Conservation (phyloP, 2,329 filamentous ascomycete genomes). For the Monilinia vaccinii-corymbosi region DNA sequence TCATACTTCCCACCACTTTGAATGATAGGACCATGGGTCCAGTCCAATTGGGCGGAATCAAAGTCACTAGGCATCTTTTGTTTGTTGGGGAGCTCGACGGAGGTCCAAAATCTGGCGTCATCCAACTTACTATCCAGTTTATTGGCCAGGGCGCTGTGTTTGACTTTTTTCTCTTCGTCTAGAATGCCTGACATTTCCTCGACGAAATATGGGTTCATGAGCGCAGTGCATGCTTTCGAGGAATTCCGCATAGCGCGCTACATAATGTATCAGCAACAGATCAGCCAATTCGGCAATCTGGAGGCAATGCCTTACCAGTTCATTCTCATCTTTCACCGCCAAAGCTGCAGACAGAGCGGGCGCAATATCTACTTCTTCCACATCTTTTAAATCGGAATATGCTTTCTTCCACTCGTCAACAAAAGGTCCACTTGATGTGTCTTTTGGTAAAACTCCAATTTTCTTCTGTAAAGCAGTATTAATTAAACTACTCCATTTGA, state of each 20-base stretch:
- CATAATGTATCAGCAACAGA: conserved; percentile 4
- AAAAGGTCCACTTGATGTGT: conserved; percentile 77
- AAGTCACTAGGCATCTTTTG: conserved; percentile 79
- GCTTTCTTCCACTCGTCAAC: conserved; percentile 92
- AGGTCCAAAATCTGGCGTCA: conserved; percentile 88
- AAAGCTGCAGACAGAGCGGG: conserved; percentile 71
- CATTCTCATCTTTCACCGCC: conserved; percentile 88
- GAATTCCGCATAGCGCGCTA: conserved; percentile 86
- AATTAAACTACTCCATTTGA: conserved; percentile 9
- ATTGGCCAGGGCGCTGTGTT: conserved; percentile 75
- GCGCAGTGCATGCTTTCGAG: conserved; percentile 83
- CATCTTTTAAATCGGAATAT: conserved; percentile 69
- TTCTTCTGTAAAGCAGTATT: conserved; percentile 55
- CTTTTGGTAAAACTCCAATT: conserved; percentile 78
- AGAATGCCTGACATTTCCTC: conserved; percentile 97
- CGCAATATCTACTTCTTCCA: conserved; percentile 82
- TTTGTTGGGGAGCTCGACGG: conserved; percentile 57
- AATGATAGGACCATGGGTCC: conserved; percentile 82
- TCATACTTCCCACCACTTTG: conserved; percentile 97
- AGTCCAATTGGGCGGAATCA: conserved; percentile 82
- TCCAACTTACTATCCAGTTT: conserved; percentile 89
- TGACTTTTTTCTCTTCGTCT: conserved; percentile 95
- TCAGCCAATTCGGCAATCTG: conserved; percentile 4
- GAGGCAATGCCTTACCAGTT: conserved; percentile 49
- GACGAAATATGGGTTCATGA: conserved; percentile 95